These are phyloP conservation scores for Teratosphaeria epicoccoides DNA, from an alignment of 2,329 filamentous ascomycete genomes.

Conservation along the genomic window DNA sequence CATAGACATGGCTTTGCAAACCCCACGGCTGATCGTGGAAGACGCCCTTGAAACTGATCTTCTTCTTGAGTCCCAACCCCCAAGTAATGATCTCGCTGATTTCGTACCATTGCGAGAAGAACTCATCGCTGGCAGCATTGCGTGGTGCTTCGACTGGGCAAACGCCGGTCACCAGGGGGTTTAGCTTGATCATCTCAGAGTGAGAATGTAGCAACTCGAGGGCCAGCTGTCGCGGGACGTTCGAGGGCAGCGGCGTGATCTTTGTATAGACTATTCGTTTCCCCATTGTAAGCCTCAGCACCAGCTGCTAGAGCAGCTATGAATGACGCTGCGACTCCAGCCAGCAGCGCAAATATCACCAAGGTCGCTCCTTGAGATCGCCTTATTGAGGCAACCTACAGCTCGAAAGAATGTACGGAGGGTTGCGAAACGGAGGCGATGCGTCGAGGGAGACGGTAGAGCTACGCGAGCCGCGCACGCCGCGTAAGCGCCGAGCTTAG, in stretches of 20 bases:
- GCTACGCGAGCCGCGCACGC: too few species aligned
- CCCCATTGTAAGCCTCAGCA: constrained; percentile 12
- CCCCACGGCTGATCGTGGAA: constrained; percentile 65
- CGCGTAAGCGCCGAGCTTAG: too few species aligned
- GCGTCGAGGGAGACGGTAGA: too few species aligned
- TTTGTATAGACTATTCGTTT: constrained; percentile 58
- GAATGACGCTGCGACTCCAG: background rate
- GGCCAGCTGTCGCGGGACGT: constrained; percentile 60
- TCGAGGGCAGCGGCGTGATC: constrained; percentile 58
- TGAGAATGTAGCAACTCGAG: constrained; percentile 55
- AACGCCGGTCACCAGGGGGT: constrained; percentile 56
- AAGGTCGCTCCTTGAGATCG: background rate
- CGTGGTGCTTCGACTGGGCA: constrained; percentile 56
- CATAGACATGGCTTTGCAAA: constrained; percentile 61
- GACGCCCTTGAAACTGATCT: constrained; percentile 59
- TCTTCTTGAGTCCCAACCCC: constrained; percentile 54
- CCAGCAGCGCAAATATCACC: background rate
- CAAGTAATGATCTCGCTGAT: constrained; percentile 60
- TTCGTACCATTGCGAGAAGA: constrained; percentile 53
- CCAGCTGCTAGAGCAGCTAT: background rate
- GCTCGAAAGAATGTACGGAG: background rate
- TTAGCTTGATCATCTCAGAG: constrained; percentile 59
- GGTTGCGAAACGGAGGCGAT: too few species aligned
- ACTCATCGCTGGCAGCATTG: constrained; percentile 55
- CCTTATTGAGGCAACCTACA: background rate